phyloP scores from a whole-genome alignment of 805 yeast species.

The Ogataea angusta region DNA sequence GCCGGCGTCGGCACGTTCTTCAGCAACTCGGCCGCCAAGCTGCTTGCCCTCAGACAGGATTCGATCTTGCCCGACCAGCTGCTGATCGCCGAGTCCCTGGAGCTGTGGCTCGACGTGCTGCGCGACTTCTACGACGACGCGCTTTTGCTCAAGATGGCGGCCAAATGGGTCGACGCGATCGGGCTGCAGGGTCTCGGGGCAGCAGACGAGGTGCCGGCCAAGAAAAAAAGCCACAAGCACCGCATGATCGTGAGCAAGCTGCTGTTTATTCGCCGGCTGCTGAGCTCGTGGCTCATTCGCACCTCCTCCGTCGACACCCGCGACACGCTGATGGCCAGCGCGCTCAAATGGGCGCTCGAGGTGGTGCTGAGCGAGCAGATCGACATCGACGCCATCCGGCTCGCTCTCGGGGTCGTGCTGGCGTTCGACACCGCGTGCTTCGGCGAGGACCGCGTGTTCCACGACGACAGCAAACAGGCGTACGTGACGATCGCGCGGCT shows the following conservation, averaged over 20 bases:
- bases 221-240: constrained; percentile 49
- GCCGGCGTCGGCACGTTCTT: constrained; percentile 26
- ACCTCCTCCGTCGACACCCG: constrained; percentile 26
- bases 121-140: constrained; percentile 37
- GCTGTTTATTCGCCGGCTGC: constrained; percentile 55
- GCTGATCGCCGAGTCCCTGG: constrained; percentile 57
- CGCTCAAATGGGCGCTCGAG: constrained; percentile 57
- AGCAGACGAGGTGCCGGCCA: constrained; percentile 30
- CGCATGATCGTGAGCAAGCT: constrained; percentile 55
- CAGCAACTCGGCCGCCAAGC: constrained; percentile 36
- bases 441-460: constrained; percentile 23
- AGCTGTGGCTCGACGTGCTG: constrained; percentile 48
- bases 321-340: constrained; percentile 40
- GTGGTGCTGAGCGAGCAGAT: constrained; percentile 46
- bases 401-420: constrained; percentile 58
- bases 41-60: constrained; percentile 46
- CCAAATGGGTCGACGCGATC: constrained; percentile 48
- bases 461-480: constrained; percentile 33
- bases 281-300: constrained; percentile 38
- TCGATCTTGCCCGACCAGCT: constrained; percentile 58
- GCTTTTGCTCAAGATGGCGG: constrained; percentile 40
- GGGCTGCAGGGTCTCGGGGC: constrained; percentile 56
- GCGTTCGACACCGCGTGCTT: constrained; percentile 39
- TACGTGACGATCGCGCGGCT: constrained; percentile 49
- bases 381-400: constrained; percentile 58